phyloP scores from a whole-genome alignment of 306 rosid species.

The Prinsepia uniflora region DNA sequence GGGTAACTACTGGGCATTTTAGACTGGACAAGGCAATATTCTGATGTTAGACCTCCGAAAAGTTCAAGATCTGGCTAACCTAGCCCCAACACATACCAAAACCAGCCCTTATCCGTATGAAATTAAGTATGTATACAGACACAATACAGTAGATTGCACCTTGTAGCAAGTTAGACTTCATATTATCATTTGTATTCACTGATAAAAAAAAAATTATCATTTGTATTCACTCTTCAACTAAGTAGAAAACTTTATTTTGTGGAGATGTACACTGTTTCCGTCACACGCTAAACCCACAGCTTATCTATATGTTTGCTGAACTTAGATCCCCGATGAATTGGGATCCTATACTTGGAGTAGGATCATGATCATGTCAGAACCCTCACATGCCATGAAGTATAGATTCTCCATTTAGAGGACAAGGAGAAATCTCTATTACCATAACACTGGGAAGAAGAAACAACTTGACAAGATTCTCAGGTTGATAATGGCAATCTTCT shows the following conservation, averaged over 20 bases:
- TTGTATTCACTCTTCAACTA: neutral
- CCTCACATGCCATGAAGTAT: neutral
- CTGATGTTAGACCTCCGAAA: neutral
- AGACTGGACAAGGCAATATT: neutral
- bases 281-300: neutral
- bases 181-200: neutral
- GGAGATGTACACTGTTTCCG: neutral
- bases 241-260: neutral
- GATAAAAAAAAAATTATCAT: too few relatives aligned
- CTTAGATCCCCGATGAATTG: neutral
- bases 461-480: conserved; percentile 27
- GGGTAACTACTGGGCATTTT: neutral
- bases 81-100: neutral
- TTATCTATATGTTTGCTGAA: conserved; percentile 1
- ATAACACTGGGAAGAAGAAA: conserved; percentile 32
- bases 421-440: conserved; percentile 18
- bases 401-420: neutral
- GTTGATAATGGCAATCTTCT: conserved; percentile 29
- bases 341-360: neutral
- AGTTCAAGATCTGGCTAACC: neutral
- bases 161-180: neutral
- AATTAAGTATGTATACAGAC: neutral
- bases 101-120: neutral
- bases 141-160: neutral
- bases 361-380: neutral